Evolutionary conservation across 129 eudicot species (phyloP).

Genomic region (Lonicera japonica): DNA sequence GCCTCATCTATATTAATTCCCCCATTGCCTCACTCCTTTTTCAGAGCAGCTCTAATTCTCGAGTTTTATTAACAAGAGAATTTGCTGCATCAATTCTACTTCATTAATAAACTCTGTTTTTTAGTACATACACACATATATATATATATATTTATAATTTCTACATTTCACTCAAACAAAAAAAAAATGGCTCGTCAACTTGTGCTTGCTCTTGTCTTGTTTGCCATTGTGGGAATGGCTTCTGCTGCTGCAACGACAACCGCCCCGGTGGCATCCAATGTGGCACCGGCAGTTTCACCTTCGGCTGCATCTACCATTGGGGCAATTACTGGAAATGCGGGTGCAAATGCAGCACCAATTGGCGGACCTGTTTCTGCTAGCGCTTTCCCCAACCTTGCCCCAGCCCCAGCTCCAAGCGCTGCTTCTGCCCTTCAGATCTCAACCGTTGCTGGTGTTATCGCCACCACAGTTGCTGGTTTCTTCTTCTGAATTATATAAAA

Average conservation of each 20-base stretch:
- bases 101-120: neutral
- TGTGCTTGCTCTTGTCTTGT: slow-evolving; percentile 21
- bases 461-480: slow-evolving; percentile 2
- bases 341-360: slow-evolving; percentile 29
- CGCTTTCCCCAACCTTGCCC: slow-evolving; percentile 9
- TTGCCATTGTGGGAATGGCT: slow-evolving; percentile 20
- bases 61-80: neutral
- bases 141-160: too few species aligned
- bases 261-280: neutral
- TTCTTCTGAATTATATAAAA: slow-evolving; percentile 15
- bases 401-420: slow-evolving; percentile 8
- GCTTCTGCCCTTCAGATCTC: slow-evolving; percentile 6
- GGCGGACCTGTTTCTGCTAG: slow-evolving; percentile 28
- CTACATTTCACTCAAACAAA: too few species aligned
- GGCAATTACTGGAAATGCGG: slow-evolving; percentile 1
- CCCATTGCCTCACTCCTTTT: neutral
- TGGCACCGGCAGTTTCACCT: neutral
- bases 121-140: neutral
- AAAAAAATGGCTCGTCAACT: slow-evolving; percentile 24
- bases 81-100: slow-evolving; percentile 8
- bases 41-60: slow-evolving; percentile 10
- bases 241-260: slow-evolving; percentile 15
- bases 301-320: slow-evolving; percentile 3
- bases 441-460: slow-evolving; percentile 6
- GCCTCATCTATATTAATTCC: neutral